Evolutionary conservation across 148 eudicot species (phyloP), one percentile per base, ranked within the genome.

Genomic region (Rhododendron griersonianum): DNA sequence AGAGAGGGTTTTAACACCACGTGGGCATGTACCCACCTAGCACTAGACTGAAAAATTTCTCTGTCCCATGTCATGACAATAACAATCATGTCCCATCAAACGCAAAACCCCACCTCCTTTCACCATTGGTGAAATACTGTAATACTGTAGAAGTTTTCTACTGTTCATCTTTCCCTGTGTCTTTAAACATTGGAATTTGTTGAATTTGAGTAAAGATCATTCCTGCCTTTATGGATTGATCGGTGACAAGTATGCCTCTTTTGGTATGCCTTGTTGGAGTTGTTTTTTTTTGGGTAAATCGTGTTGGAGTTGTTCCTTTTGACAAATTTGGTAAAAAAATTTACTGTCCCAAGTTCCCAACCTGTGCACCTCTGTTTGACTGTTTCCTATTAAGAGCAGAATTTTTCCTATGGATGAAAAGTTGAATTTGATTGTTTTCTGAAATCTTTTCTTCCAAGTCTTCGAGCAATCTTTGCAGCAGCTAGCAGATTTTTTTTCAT

Each of bases 171-270:
- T 53, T 80, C 76, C 67, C 84, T 16, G 28, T 25, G 67, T 78
- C 79, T 78, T 81, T 74, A 71, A 84, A 87, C 39, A 71, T 2
- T 73, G 84, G 57, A 84, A 69, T 65, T 71, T 28, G 2, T 67
- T 23, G 44, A 13, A 25, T 80, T 61, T 63, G 80, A 15, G 71
- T 1, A 74, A 37, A n/a, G 5, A 81, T 73, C 25, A 77, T 21
- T 30, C 84, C 45, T 13, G 53, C 19, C 89, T 85, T 88, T 88
- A 61, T 77, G 73, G 41, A 45, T 81, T 61, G 48, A 51, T 69
- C 83, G 63, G 80, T 57, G 79, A 84, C 35, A 55, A 82, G 79
- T 77, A 78, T 77, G 4, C 80, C 44, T 28, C 2, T 75, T 77
- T 50, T 61, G 82, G 78, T 33, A 63, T 63, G 50, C 28, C 7